Evolutionary conservation across 2,329 filamentous ascomycete genomes (phyloP).

Genomic region (Penicillium sp.): DNA sequence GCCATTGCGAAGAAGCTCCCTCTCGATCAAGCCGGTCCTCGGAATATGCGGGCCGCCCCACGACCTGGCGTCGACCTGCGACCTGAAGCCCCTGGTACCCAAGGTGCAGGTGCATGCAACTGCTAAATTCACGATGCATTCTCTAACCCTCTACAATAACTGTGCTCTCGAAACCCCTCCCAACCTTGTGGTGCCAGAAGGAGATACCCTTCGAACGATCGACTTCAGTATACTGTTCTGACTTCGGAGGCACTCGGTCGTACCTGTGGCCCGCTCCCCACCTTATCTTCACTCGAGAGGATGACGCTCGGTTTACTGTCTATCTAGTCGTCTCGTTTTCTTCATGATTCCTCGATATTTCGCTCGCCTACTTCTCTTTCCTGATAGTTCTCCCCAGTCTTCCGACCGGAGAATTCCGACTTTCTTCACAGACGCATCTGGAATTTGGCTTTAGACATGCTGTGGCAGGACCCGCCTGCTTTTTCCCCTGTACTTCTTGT

Average conservation of each 20-base stretch:
- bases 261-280: not conserved
- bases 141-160: not conserved
- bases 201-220: not conserved
- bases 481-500: conserved; percentile 28
- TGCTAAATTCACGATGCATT: conserved; percentile 51
- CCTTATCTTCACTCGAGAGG: conserved; percentile 8
- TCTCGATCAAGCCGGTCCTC: conserved; percentile 90
- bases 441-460: conserved; percentile 33
- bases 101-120: conserved; percentile 61
- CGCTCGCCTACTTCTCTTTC: conserved; percentile 6
- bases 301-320: conserved; percentile 13
- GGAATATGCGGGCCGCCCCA: conserved; percentile 70
- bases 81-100: conserved; percentile 61
- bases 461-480: conserved; percentile 28
- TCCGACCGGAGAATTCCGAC: conserved; percentile 14
- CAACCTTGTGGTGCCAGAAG: not conserved
- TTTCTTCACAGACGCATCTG: conserved; percentile 24
- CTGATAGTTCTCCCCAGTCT: conserved; percentile 9
- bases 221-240: conserved; percentile 8
- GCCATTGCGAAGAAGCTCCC: conserved; percentile 97
- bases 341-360: conserved; percentile 22
- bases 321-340: conserved; percentile 17
- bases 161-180: not conserved
- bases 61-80: conserved; percentile 67
- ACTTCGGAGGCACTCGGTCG: conserved; percentile 7